Base-by-base conservation (phyloP, 2,329 filamentous ascomycete species). In the Cryoendolithus antarcticus region DNA sequence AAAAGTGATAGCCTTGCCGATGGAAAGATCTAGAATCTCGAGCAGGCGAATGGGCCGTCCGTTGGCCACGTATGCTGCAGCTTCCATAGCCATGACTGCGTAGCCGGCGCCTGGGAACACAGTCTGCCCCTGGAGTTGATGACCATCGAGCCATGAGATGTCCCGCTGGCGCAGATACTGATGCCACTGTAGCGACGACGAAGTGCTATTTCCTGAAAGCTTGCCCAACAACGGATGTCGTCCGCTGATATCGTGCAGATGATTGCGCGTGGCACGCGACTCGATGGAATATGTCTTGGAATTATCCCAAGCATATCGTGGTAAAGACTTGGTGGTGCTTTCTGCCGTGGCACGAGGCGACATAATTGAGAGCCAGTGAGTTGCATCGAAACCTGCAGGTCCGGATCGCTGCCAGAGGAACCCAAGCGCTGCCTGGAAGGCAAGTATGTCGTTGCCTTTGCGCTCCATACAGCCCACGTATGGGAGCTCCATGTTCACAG, bases 391-490 rank as follows among this genome's bases (percentile, higher is more conserved):
- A 29, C n/a, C 13, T 7, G 24, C 19, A n/a, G 8, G n/a, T 11
- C 37, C 31, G 27, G 39, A 32, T 12, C 34, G 31, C 10, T 30
- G 15, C 36, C 36, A 42, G 13, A 42, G 15, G 19, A 6, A 30
- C 30, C 31, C 30, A 11, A 39, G 13, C 5, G 32, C 33, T n/a
- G 35, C 38, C 8, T 42, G 32, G 11, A 55, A 41, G 2, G 39
- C 40, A 9, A 41, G 11, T 2, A 52, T 32, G 37, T 49, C 50
- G 32, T 53, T 31, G 8, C 41, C 32, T 3, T 43, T 45, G 2
- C 54, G 41, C 5, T 29, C 31, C n/a, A 57, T 32, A 1, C 39
- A 4, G 2, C 47, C 50, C 15, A 31, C 11, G 27, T 37, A 37
- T 12, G 35, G 27, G 10, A 31, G 6, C 10, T 29, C 19, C 31